Evolutionary conservation across 2,329 filamentous ascomycete species (phyloP).

Genomic region (Trichophyton mentagrophytes): DNA sequence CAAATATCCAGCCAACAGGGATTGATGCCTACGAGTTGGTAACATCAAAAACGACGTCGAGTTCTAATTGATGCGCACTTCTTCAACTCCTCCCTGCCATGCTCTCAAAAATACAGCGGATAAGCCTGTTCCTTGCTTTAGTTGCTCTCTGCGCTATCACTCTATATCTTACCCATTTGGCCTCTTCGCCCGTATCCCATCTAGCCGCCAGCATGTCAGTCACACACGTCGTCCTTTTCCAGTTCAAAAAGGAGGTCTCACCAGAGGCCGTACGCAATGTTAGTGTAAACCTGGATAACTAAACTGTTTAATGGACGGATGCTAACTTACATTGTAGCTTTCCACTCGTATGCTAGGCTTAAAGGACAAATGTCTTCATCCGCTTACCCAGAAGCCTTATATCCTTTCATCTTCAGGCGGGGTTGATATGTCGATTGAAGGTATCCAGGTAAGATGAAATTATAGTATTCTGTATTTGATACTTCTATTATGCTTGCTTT

Average conservation of each 20-base stretch:
- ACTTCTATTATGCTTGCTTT: neutral
- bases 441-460: slow-evolving; percentile 41
- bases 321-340: slow-evolving; percentile 29
- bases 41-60: neutral
- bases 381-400: slow-evolving; percentile 46
- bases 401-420: slow-evolving; percentile 48
- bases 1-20: neutral
- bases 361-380: slow-evolving; percentile 47
- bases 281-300: slow-evolving; percentile 7
- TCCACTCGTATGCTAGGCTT: slow-evolving; percentile 47
- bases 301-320: slow-evolving; percentile 3
- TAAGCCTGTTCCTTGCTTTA: neutral
- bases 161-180: neutral
- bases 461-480: neutral
- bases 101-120: neutral
- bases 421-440: slow-evolving; percentile 49
- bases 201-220: slow-evolving; percentile 41
- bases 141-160: neutral
- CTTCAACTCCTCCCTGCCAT: neutral
- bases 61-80: neutral
- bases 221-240: slow-evolving; percentile 56
- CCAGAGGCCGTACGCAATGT: slow-evolving; percentile 45
- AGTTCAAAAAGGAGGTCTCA: slow-evolving; percentile 45
- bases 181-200: neutral
- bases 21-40: neutral